Conservation (phyloP, 2,329 filamentous ascomycete genomes). For the Endoconidiophora laricicola region DNA sequence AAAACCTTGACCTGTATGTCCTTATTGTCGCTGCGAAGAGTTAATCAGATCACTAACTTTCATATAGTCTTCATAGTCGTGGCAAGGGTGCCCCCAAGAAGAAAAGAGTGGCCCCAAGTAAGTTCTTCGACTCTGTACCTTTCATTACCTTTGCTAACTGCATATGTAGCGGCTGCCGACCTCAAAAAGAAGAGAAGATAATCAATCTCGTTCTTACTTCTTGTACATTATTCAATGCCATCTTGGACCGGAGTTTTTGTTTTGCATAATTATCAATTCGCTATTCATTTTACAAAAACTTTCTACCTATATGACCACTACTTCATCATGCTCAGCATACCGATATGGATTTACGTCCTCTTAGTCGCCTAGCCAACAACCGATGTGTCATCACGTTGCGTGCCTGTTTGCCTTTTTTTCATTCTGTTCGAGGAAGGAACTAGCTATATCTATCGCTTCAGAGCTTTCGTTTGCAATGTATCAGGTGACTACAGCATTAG, state of each 20-base stretch:
- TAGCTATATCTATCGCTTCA: no score
- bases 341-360: no score
- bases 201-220: neutral
- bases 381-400: no score
- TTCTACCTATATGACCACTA: neutral
- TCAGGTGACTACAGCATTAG: no score
- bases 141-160: conserved; percentile 2
- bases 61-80: conserved; percentile 42
- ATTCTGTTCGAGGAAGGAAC: no score
- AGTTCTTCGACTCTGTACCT: conserved; percentile 7
- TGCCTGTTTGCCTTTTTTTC: no score
- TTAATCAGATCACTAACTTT: neutral
- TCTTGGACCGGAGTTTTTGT: conserved; percentile 2
- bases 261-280: conserved; percentile 9
- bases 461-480: no score
- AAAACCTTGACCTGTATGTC: conserved; percentile 50
- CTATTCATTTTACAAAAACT: conserved; percentile 2
- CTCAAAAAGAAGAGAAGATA: conserved; percentile 16
- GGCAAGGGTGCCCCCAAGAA: conserved; percentile 84
- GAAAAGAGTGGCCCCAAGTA: conserved; percentile 44
- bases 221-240: conserved; percentile 10
- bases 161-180: conserved; percentile 8
- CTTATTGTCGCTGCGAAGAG: neutral
- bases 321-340: no score
- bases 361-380: no score